Base-by-base conservation (phyloP, 805 yeast species). In the Kluyveromyces siamensis region DNA sequence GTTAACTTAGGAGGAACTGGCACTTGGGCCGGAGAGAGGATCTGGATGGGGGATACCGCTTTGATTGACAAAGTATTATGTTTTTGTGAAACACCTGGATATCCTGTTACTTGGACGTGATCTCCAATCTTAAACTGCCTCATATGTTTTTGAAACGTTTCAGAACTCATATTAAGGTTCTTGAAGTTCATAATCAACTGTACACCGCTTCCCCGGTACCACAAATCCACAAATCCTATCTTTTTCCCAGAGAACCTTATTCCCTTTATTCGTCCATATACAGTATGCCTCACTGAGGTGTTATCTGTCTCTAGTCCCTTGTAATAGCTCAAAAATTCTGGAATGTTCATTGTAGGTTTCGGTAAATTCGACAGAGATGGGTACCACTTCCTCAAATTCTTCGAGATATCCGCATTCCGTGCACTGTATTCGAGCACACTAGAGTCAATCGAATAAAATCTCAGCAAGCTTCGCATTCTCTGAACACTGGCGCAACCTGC, bases 21-120 rank as follows among this genome's bases (percentile, higher is more conserved):
- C 48, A 75, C 77, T 48, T 88, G 71, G 17, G 90, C 75, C 0
- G 96, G 91, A 0, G 90, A 65, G 7, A 84, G 73, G 11, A 88
- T 63, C 25, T 45, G 51, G 1, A 86, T 62, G 1, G 80, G 73
- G n/a, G 60, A 50, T 0, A 67, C 65, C 11, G 82, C 72, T 52
- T 84, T 79, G 46, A 91, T 59, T 1, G 96, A 83, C 8, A 89
- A 67, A 54, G 90, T 96, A 0, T 91, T 43, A 7, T 40, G 93
- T 3, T 80, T 79, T 48, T 82, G 80, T 0, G 97, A 87, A 2
- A 76, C 62, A 25, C 91, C 87, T 0, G 96, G 89, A 21, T 56
- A 61, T 0, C 99, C 99, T 2, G 66, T 57, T 21, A 83, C 79
- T 8, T 77, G 67, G 3, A 91, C 68, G 41, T 74, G 76, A 59